Evolutionary conservation across 2,329 filamentous ascomycete species (phyloP), one percentile per base, ranked within the genome.

Genomic region (Acarospora socialis): DNA sequence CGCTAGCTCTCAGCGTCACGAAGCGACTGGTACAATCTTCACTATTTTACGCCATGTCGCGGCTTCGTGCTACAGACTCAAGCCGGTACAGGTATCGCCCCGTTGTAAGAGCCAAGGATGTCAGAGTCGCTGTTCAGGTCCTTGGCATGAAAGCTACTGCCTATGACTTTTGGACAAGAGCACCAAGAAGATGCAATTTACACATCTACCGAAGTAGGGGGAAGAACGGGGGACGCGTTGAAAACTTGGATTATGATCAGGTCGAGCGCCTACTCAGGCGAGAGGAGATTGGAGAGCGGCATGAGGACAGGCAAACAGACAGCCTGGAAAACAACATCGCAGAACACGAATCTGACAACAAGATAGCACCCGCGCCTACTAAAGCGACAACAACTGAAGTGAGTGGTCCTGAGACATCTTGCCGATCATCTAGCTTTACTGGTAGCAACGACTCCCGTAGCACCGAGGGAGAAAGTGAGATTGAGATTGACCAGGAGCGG

Each of bases 41-140:
- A 0, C 56, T 90, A 0, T 79, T 77, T 44, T 69, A 82, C 36
- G 70, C 77, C n/a, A 67, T 70, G 49, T 77, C 78, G 2, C 66
- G 82, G 24, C 55, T 83, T 15, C 66, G 73, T 32, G 62, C 73
- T 21, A 55, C 50, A 43, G 51, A 51, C 21, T 45, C 36, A 45
- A 45, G 36, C 33, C 49, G 45, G 19, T 43, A 50, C 39, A 42
- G 37, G 2, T 52, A 47, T 21, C 42, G 43, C 5, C 53, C 48
- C 5, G 37, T 52, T 2, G 53, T 70, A 8, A 60, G 52, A 35
- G 46, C 39, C 16, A 48, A 60, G 32, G 70, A 75, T 47, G 68
- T 77, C 0, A 48, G 51, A 20, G 57, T 68, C 8, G 71, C 73
- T 13, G 44, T 71, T 9, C 56, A 67, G 7, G 53, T 73, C 2